Percentiles rank a stretch among this genome's conserved stretches.
Evolutionary conservation across 106 monocot genomes (phyloP).

Genomic region (Agapanthus africanus): DNA sequence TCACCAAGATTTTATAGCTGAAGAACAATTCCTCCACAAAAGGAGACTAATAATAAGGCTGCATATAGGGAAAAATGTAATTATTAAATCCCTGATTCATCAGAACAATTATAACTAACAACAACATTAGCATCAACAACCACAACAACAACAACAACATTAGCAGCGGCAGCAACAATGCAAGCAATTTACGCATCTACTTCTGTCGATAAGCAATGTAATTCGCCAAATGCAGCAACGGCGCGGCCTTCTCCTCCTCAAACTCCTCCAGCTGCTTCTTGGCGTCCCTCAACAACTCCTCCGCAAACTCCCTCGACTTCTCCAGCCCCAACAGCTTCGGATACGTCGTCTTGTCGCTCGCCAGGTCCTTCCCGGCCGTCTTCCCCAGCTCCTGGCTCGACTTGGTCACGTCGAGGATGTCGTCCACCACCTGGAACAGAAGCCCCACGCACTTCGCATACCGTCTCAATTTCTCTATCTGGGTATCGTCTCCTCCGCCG

Average conservation of each 20-base stretch:
- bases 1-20: too few species aligned
- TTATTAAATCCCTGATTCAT: too few species aligned
- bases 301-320: constrained; percentile 63
- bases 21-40: too few species aligned
- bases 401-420: constrained; percentile 74
- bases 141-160: too few species aligned
- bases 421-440: constrained; percentile 89
- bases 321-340: constrained; percentile 74
- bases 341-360: constrained; percentile 73
- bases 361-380: constrained; percentile 82
- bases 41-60: too few species aligned
- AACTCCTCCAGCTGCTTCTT: constrained; percentile 51
- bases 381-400: constrained; percentile 73
- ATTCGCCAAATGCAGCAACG: constrained; percentile 59
- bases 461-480: constrained; percentile 51
- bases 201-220: constrained; percentile 75
- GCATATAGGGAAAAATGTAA: too few species aligned
- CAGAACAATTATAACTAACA: too few species aligned
- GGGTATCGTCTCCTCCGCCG: constrained; percentile 54
- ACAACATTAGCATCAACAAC: too few species aligned
- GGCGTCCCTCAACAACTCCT: constrained; percentile 53
- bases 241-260: constrained; percentile 51
- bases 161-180: too few species aligned
- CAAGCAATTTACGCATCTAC: too few species aligned
- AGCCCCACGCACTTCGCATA: constrained; percentile 68